These are phyloP conservation scores for Kentomonas sorsogonicus DNA, from an alignment of 208 protist genomes.

Conservation along the genomic window DNA sequence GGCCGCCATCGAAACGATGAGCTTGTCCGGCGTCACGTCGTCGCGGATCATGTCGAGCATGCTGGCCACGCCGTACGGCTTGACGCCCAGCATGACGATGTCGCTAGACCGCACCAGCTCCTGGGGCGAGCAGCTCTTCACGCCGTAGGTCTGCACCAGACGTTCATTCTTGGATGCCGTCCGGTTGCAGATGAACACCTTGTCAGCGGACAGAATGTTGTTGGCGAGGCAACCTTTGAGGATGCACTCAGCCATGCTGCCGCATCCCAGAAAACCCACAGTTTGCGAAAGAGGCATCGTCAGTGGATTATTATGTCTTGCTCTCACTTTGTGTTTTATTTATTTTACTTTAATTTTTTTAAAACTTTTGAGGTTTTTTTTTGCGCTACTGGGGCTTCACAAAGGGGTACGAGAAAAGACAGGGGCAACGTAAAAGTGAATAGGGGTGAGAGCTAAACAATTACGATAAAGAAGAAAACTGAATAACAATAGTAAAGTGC, in stretches of 20 bases:
- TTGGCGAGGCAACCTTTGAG: slow-evolving; percentile 58
- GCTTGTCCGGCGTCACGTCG: slow-evolving; percentile 24
- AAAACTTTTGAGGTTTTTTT: too few relatives aligned
- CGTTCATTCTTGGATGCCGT: slow-evolving; percentile 32
- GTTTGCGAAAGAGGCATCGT: slow-evolving; percentile 2
- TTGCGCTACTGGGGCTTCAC: too few relatives aligned
- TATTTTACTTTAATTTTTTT: too few relatives aligned
- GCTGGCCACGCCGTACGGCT: slow-evolving; percentile 77
- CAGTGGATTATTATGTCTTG: neutral
- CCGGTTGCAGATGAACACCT: slow-evolving; percentile 71
- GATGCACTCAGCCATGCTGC: slow-evolving; percentile 92
- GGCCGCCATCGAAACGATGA: slow-evolving; percentile 93
- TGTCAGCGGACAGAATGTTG: slow-evolving; percentile 23
- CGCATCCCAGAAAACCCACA: slow-evolving; percentile 92
- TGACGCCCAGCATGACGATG: slow-evolving; percentile 90
- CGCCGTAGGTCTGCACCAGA: slow-evolving; percentile 42
- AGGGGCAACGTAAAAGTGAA: too few relatives aligned
- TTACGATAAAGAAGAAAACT: too few relatives aligned
- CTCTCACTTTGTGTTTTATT: neutral
- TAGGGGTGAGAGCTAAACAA: too few relatives aligned
- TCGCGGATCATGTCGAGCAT: slow-evolving; percentile 57
- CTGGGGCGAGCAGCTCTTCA: slow-evolving; percentile 27
- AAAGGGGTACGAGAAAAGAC: too few relatives aligned
- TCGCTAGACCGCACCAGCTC: slow-evolving; percentile 63
- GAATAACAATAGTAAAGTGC: too few relatives aligned